Evolutionary conservation across 2,329 filamentous ascomycete genomes (phyloP).

Genomic region (Apiospora aurea): DNA sequence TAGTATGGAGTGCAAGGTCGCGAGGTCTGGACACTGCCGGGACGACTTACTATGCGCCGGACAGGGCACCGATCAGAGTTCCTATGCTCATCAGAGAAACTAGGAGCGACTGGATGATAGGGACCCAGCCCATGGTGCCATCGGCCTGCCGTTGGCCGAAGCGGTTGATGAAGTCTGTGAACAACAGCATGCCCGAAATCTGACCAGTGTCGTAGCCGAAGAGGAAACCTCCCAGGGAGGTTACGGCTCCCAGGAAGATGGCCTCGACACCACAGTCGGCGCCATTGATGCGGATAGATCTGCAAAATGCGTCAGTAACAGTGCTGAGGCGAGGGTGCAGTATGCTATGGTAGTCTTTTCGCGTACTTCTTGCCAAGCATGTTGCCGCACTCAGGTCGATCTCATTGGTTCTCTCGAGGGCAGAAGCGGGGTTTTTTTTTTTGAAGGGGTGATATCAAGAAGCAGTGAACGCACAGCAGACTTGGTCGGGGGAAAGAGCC

Average conservation of each 20-base stretch:
- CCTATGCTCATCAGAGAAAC: conserved; percentile 65
- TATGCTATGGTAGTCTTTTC: not conserved
- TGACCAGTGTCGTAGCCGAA: conserved; percentile 71
- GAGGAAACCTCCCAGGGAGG: conserved; percentile 66
- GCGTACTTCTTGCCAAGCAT: conserved; percentile 24
- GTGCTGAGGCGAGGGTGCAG: not conserved
- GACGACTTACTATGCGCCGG: conserved; percentile 50
- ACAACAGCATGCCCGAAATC: conserved; percentile 59
- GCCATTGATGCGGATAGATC: conserved; percentile 51
- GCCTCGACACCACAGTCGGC: conserved; percentile 50
- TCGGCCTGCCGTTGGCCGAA: conserved; percentile 56
- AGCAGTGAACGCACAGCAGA: not conserved
- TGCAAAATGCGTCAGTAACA: conserved; percentile 30
- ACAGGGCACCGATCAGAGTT: conserved; percentile 60
- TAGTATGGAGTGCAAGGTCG: not conserved
- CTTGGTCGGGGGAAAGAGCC: not conserved
- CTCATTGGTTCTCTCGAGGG: conserved; percentile 16
- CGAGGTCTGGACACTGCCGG: not conserved
- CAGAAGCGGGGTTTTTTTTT: not conserved
- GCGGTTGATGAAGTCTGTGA: conserved; percentile 61
- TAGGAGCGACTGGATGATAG: conserved; percentile 57
- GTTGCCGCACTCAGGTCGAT: conserved; percentile 14
- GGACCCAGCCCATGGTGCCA: conserved; percentile 47
- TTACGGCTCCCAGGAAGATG: conserved; percentile 56
- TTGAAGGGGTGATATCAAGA: not conserved